These are phyloP conservation scores for Alloteropsis semialata DNA, from an alignment of 176 grass and related monocot genomes.

Conservation along the genomic window DNA sequence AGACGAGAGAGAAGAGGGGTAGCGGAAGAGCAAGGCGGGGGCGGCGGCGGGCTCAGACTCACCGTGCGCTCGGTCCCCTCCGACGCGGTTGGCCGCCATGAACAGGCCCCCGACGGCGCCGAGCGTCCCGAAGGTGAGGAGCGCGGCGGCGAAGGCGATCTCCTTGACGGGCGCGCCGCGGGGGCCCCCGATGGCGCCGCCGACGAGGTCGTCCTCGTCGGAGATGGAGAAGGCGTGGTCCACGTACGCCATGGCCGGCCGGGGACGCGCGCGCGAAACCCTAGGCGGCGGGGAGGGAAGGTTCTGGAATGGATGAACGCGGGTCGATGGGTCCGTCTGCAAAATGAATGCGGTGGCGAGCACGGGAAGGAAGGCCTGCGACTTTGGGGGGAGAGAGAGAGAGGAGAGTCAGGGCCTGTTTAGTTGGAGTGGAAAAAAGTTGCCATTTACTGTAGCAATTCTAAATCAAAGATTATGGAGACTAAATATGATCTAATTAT, in stretches of 20 bases:
- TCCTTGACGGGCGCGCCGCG: slow-evolving; percentile 87
- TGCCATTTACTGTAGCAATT: too few species aligned
- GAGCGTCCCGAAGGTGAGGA: slow-evolving; percentile 84
- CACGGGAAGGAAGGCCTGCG: background rate
- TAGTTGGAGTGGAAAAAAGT: too few species aligned
- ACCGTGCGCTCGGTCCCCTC: slow-evolving; percentile 90
- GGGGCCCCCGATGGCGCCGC: slow-evolving; percentile 43
- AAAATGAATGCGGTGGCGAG: background rate
- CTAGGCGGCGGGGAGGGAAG: slow-evolving; percentile 6
- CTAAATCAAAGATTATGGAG: too few species aligned
- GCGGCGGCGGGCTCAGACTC: background rate
- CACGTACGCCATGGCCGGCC: slow-evolving; percentile 79
- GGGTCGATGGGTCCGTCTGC: background rate
- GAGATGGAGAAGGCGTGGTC: slow-evolving; percentile 98
- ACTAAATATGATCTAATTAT: too few species aligned
- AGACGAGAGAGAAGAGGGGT: too few species aligned
- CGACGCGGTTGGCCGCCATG: slow-evolving; percentile 82
- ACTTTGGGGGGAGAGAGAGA: background rate
- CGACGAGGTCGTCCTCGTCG: slow-evolving; percentile 88
- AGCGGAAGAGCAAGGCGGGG: background rate
- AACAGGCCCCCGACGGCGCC: slow-evolving; percentile 51
- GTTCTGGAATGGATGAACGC: background rate
- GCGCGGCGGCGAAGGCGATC: slow-evolving; percentile 92
- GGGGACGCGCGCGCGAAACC: background rate
- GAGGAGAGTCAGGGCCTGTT: too few species aligned